phyloP scores from a whole-genome alignment of 2,329 filamentous ascomycete genomes.

The Phyllachora maydis region DNA sequence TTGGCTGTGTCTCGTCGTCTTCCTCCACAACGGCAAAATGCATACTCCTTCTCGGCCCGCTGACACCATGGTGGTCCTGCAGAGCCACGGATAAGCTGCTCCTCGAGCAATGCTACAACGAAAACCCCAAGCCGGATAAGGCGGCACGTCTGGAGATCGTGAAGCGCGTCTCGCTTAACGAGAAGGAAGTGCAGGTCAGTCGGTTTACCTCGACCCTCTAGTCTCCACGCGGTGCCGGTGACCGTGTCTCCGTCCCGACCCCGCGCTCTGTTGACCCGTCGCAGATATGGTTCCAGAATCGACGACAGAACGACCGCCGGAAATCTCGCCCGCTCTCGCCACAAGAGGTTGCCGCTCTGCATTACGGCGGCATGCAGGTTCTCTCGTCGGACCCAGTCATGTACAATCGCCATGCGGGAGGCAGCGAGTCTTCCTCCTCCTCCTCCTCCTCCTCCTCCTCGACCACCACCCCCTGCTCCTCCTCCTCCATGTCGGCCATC shows the following conservation, averaged over 20 bases:
- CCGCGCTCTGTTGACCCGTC: conserved; percentile 2
- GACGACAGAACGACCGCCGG: conserved; percentile 77
- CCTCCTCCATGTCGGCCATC: not conserved
- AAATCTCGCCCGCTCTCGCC: conserved; percentile 69
- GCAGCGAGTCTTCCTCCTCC: no score
- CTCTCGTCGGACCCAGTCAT: conserved; percentile 22
- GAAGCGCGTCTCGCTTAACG: conserved; percentile 66
- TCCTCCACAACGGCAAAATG: no score
- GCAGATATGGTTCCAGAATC: conserved; percentile 96
- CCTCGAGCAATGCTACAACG: conserved; percentile 67
- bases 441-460: no score
- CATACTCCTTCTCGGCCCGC: no score
- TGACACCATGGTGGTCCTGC: conserved; percentile 2
- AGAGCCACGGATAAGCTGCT: conserved; percentile 79
- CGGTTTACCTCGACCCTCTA: not conserved
- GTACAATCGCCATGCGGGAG: no score
- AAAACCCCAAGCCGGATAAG: conserved; percentile 84
- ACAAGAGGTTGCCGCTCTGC: conserved; percentile 48
- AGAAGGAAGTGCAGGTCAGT: conserved; percentile 83
- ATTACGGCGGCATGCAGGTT: conserved; percentile 30
- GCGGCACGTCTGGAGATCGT: conserved; percentile 69
- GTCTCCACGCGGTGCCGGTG: no score
- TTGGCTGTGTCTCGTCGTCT: no score
- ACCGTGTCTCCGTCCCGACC: no score
- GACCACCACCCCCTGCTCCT: not conserved